Evolutionary conservation across 148 eudicot genomes (phyloP), one percentile per base, ranked within the genome.

Genomic region (Chenopodium formosanum): DNA sequence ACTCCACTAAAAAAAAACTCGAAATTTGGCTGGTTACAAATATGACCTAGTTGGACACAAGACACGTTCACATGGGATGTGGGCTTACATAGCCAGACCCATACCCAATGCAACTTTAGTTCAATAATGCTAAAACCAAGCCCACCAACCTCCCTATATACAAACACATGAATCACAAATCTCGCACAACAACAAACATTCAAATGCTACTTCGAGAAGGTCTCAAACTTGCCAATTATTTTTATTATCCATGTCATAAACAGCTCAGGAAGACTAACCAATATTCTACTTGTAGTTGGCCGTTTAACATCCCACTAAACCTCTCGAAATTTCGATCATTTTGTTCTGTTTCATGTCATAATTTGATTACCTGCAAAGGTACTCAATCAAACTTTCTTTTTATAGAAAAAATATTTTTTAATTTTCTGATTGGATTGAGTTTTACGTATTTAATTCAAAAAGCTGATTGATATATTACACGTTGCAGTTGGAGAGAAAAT

Each of bases 261-360:
- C 83, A 80, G 32, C 83, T 80, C 83, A 58, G 34, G n/a, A 48
- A 1, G 32, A 17, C 47, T 11, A 17, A 37, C 9, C 52, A 44
- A 40, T 10, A 9, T 77, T 77, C 53, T 63, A 77, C 32, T 31
- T 31, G 34, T 34, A 2, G 17, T 2, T 62, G 13, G 67, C 1
- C 34, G 8, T 8, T n/a, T 47, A 23, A 23, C 20, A 1, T 62
- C 66, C 10, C 80, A 66, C 62, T 62, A 16, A 22, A 46, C 40
- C n/a, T 78, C 60, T 66, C n/a, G 73, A 66, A 78, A 14, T 2
- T 19, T 70, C 73, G 22, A 69, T 32, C 72, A 17, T 40, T 71
- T 65, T 63, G 27, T 4, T 52, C 19, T 25, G 5, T 37, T 64
- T 27, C 40, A 27, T 66, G 27, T 13, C 29, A 60, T 16, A 23